These are phyloP conservation scores for Penicillium lagena DNA, from an alignment of 495 filamentous ascomycete genomes.

Conservation along the genomic window DNA sequence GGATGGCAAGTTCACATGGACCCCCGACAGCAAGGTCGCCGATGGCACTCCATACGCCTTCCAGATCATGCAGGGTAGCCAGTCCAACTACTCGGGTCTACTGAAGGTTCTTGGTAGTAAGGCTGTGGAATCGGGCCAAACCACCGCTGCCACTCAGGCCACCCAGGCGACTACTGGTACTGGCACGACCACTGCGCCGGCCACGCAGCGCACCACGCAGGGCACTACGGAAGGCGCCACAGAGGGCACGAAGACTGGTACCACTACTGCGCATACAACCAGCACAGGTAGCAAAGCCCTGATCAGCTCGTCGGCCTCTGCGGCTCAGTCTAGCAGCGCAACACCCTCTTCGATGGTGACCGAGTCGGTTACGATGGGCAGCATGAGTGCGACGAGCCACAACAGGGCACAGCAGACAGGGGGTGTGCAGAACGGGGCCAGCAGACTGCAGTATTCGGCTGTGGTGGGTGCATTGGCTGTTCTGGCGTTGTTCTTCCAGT, in stretches of 20 bases:
- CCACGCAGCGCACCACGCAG: too few species aligned
- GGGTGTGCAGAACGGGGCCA: too few species aligned
- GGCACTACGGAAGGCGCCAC: too few species aligned
- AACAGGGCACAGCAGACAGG: not conserved
- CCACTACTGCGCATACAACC: not conserved
- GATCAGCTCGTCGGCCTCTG: constrained; percentile 11
- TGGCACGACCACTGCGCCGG: not conserved
- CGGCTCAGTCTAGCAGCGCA: constrained; percentile 10
- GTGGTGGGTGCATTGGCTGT: too few species aligned
- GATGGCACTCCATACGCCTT: constrained; percentile 38
- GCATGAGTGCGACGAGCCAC: not conserved
- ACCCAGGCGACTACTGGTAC: constrained; percentile 1
- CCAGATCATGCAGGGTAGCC: constrained; percentile 34
- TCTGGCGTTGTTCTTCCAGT: too few species aligned
- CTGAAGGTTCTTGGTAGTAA: constrained; percentile 14
- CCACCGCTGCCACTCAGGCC: constrained; percentile 5
- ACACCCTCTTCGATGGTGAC: constrained; percentile 1
- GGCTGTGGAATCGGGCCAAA: constrained; percentile 12
- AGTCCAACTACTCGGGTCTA: constrained; percentile 41
- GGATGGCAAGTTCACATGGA: constrained; percentile 37
- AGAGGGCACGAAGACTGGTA: not conserved
- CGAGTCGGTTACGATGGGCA: not conserved
- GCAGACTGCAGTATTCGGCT: too few species aligned
- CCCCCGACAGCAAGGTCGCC: constrained; percentile 27
- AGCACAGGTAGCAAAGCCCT: constrained; percentile 11